Base-by-base conservation (phyloP, 2,329 filamentous ascomycete genomes). In the Epicoccum nigrum region DNA sequence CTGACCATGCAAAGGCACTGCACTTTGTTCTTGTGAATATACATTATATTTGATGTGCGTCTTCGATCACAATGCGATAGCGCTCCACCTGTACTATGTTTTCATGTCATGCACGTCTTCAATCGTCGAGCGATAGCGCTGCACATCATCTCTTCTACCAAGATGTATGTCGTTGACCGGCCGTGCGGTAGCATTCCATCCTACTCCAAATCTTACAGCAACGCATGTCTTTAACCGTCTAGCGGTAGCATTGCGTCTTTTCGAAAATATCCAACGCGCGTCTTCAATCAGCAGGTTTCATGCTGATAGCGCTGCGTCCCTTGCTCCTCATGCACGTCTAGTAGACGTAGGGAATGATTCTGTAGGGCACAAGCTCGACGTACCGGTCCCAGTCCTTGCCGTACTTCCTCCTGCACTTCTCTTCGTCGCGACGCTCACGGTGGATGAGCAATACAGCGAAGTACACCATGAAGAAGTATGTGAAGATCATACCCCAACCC, bases 391-490 rank as follows among this genome's bases (percentile, higher is more conserved):
- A 97, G 69, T 97, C 92, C 62, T 86, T 86, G 20, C 92, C 92
- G 68, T 97, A 97, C 81, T 97, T 97, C 69, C 83, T 83, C 57
- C 83, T 80, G 74, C 93, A 97, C 80, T 96, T 96, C 71, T 90
- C 89, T 62, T 97, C 92, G 62, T 97, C 93, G 45, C 93, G 83
- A 51, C 85, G 79, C 70, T 96, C 92, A 16, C 93, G 88, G 71
- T 97, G 93, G 45, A 97, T 79, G 9, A 97, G 81, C 56, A 97
- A 76, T 11, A 96, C 77, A 3, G 86, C 92, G 77, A 97, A 97
- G 78, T 97, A 97, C 7, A 96, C 66, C 62, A 97, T 81, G 77
- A 95, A 97, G 71, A 97, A 97, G 78, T 97, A 97, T 0, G 92
- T 96, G 60, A 97, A 84, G 37, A 92, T 78, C 75, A 92, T 92